These are phyloP conservation scores for Pichia deserticola DNA, from an alignment of 805 yeast genomes.

Conservation along the genomic window DNA sequence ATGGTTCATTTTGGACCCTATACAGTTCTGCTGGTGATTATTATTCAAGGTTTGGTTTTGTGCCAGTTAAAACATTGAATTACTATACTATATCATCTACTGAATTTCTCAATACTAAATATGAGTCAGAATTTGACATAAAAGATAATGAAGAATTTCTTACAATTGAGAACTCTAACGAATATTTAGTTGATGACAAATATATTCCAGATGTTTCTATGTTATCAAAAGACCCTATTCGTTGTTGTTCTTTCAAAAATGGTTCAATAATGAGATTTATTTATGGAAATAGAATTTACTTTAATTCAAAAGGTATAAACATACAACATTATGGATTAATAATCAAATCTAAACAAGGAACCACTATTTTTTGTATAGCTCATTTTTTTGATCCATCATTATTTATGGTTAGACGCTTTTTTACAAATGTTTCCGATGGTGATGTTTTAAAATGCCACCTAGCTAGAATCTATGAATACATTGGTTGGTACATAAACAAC, in stretches of 20 bases:
- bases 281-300: background rate
- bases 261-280: background rate
- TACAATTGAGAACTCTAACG: background rate
- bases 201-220: background rate
- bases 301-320: background rate
- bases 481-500: background rate
- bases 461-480: background rate
- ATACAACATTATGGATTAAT: background rate
- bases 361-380: background rate
- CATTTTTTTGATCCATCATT: background rate
- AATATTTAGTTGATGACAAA: background rate
- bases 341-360: background rate
- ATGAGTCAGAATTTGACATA: background rate
- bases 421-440: background rate
- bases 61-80: background rate
- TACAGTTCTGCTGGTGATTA: background rate
- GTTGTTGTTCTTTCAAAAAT: constrained; percentile 1
- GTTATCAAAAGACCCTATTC: background rate
- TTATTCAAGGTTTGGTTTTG: background rate
- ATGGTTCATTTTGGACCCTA: background rate
- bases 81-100: background rate
- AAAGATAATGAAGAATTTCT: background rate
- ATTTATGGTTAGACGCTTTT: background rate
- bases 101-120: background rate
- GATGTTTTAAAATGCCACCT: background rate